Conservation (phyloP, 768 basidiomycete species). For the Macrolepiota albuminosa region DNA sequence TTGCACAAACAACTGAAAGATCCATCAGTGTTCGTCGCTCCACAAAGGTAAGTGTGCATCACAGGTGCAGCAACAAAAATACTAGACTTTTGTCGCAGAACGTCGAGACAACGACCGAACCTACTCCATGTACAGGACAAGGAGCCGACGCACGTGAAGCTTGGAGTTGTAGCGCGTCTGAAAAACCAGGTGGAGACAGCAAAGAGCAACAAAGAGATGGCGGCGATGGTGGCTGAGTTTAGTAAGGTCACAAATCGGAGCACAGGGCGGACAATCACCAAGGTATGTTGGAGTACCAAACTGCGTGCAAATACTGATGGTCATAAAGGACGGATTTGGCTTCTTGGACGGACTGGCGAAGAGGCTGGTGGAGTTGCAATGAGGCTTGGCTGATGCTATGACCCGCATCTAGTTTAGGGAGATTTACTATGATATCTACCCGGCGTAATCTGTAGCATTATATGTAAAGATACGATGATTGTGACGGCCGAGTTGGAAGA, state of each 20-base stretch:
- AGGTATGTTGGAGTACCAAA: constrained; percentile 31
- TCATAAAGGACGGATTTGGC: constrained; percentile 52
- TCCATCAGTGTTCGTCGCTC: constrained; percentile 55
- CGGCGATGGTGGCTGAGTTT: constrained; percentile 65
- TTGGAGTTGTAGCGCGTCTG: constrained; percentile 55
- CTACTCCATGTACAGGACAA: constrained; percentile 34
- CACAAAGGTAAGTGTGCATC: constrained; percentile 40
- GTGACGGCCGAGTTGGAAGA: too few relatives aligned
- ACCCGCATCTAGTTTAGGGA: not conserved
- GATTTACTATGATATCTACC: constrained; percentile 6
- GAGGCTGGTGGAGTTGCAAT: constrained; percentile 40
- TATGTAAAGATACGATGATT: not conserved
- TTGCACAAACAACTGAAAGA: constrained; percentile 68
- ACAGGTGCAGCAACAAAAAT: not conserved
- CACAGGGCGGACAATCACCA: constrained; percentile 68
- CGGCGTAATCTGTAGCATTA: constrained; percentile 1
- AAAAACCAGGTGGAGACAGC: constrained; percentile 49
- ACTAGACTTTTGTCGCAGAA: constrained; percentile 5
- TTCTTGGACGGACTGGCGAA: constrained; percentile 61
- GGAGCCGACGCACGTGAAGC: constrained; percentile 49
- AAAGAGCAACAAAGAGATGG: constrained; percentile 51
- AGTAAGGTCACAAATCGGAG: constrained; percentile 63
- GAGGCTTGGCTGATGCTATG: not conserved
- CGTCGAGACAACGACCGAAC: constrained; percentile 28
- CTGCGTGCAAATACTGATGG: not conserved